Conservation (phyloP, 345 rosid species). For the Litchi chinensis region DNA sequence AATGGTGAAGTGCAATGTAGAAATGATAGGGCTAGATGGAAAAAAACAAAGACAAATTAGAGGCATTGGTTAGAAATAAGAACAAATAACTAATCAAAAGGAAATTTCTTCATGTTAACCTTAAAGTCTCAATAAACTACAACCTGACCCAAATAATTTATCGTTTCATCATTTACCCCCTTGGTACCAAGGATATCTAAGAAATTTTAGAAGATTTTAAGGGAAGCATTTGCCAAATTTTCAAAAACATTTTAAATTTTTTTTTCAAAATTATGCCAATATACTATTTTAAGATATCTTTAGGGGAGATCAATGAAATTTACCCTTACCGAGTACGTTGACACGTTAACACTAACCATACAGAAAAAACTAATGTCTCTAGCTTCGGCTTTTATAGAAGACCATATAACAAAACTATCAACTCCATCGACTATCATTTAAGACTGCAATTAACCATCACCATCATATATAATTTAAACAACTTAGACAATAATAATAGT, state of each 20-base stretch:
- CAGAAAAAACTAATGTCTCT: slow-evolving; percentile 66
- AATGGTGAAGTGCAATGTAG: slow-evolving; percentile 49
- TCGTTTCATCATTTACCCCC: no score
- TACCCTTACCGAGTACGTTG: no score
- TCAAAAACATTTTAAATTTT: no score
- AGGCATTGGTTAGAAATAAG: background rate
- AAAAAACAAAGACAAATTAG: background rate
- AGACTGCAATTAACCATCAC: slow-evolving; percentile 36
- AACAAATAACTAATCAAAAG: background rate
- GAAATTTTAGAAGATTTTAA: no score
- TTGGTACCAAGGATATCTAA: no score
- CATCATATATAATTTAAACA: background rate
- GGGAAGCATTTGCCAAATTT: no score
- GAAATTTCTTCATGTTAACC: background rate
- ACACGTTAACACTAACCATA: slow-evolving; percentile 40
- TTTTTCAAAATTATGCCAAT: no score
- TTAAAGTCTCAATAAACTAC: no score
- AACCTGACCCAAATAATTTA: no score
- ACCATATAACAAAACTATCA: slow-evolving; percentile 52
- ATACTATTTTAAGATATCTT: no score
- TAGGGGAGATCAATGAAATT: background rate
- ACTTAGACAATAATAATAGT: background rate
- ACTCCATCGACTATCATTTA: slow-evolving; percentile 71
- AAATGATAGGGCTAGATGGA: slow-evolving; percentile 39
- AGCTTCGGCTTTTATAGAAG: slow-evolving; percentile 57